Conservation (phyloP, 768 basidiomycete genomes). For the Tricholoma terreum region DNA sequence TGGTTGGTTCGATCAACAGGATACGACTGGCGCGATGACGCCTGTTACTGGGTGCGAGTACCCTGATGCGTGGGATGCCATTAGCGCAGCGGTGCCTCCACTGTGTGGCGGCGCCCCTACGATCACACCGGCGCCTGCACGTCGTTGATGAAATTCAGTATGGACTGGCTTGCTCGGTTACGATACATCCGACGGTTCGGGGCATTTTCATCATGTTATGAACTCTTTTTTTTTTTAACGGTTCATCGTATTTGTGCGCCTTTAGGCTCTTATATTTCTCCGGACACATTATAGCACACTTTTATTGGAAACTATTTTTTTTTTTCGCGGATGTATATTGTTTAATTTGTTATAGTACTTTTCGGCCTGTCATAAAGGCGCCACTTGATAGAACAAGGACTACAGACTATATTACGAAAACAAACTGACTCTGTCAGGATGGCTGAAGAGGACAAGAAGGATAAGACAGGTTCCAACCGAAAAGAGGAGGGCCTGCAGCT, state of each 20-base stretch:
- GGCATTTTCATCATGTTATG: no score
- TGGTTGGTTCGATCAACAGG: constrained; percentile 56
- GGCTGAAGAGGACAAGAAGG: no score
- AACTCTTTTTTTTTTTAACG: no score
- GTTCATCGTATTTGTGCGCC: background rate
- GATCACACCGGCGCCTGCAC: background rate
- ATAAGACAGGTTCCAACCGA: constrained; percentile 48
- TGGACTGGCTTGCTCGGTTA: no score
- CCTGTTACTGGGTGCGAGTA: constrained; percentile 55
- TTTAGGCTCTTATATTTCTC: background rate
- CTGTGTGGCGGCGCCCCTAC: constrained; percentile 8
- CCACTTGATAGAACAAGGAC: no score
- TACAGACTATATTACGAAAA: no score
- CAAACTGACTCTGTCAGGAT: no score
- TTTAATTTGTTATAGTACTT: no score
- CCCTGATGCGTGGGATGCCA: constrained; percentile 44
- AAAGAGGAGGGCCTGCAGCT: no score
- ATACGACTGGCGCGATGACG: constrained; percentile 45
- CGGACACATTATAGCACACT: background rate
- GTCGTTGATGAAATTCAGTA: background rate
- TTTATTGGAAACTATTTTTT: background rate
- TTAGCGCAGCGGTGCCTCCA: constrained; percentile 31
- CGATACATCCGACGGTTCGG: no score
- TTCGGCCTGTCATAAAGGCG: no score
- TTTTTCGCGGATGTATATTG: background rate